phyloP scores from a whole-genome alignment of 805 yeast species.

The Teunomyces aglyptinius region DNA sequence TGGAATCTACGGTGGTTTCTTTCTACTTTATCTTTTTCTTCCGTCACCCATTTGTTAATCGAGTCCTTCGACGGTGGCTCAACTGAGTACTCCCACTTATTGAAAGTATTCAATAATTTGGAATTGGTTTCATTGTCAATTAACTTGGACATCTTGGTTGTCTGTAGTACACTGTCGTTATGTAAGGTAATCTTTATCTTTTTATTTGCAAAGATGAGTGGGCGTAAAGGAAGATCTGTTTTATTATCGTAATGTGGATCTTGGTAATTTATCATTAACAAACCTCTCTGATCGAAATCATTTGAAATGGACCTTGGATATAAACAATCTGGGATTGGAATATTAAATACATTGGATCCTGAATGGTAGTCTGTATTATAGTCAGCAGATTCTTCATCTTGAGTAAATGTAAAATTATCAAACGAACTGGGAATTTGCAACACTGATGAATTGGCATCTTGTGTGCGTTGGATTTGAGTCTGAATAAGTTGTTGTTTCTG shows the following conservation, averaged over 20 bases:
- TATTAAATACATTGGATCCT: slow-evolving; percentile 18
- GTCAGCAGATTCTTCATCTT: neutral
- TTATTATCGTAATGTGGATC: slow-evolving; percentile 64
- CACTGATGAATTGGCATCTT: neutral
- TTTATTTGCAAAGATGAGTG: slow-evolving; percentile 68
- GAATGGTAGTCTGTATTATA: neutral
- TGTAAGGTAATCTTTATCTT: slow-evolving; percentile 45
- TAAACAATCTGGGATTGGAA: slow-evolving; percentile 17
- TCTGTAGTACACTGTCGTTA: slow-evolving; percentile 24
- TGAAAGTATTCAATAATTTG: neutral
- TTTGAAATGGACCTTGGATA: slow-evolving; percentile 13
- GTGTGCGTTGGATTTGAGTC: neutral
- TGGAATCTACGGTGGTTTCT: slow-evolving; percentile 16
- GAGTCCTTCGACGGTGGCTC: slow-evolving; percentile 48
- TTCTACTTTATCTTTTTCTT: slow-evolving; percentile 11
- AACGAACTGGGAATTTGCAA: slow-evolving; percentile 17
- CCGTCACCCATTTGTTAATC: slow-evolving; percentile 34
- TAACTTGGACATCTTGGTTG: slow-evolving; percentile 7
- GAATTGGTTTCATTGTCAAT: slow-evolving; percentile 1
- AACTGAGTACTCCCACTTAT: slow-evolving; percentile 44
- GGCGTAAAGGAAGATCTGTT: slow-evolving; percentile 50
- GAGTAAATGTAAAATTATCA: slow-evolving; percentile 5
- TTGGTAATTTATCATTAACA: slow-evolving; percentile 51
- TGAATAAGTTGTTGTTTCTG: slow-evolving; percentile 12
- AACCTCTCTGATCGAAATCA: slow-evolving; percentile 43